Evolutionary conservation across 805 yeast species (phyloP).

Genomic region (Myxozyma neglecta): DNA sequence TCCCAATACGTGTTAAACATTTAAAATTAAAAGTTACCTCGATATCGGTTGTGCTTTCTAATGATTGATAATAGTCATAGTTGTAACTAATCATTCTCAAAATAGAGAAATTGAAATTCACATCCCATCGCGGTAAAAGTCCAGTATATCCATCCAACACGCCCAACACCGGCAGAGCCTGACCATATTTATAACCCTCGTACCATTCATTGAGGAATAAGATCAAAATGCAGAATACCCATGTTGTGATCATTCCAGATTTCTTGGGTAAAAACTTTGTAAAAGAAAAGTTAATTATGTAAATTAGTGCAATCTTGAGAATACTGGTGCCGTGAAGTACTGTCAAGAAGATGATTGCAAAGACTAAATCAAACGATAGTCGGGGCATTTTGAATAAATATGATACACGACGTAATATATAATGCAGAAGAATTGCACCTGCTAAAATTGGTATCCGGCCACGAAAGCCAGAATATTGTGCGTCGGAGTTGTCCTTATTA

Average conservation of each 20-base stretch:
- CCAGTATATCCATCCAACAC: slow-evolving; percentile 65
- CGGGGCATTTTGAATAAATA: slow-evolving; percentile 41
- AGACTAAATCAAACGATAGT: slow-evolving; percentile 65
- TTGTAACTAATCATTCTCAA: slow-evolving; percentile 81
- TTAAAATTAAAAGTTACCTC: slow-evolving; percentile 13
- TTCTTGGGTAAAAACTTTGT: slow-evolving; percentile 39
- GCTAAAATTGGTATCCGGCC: slow-evolving; percentile 67
- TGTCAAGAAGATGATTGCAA: slow-evolving; percentile 66
- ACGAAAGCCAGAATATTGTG: slow-evolving; percentile 84
- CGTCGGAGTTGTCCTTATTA: slow-evolving; percentile 74
- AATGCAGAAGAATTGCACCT: slow-evolving; percentile 58
- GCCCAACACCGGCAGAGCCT: slow-evolving; percentile 45
- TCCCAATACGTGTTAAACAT: background rate
- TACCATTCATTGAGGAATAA: slow-evolving; percentile 74
- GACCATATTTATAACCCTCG: slow-evolving; percentile 54
- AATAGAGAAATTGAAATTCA: slow-evolving; percentile 85
- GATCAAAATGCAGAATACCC: slow-evolving; percentile 79
- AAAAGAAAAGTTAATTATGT: slow-evolving; percentile 54
- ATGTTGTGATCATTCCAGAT: slow-evolving; percentile 44
- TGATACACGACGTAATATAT: slow-evolving; percentile 47
- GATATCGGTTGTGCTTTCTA: slow-evolving; percentile 13
- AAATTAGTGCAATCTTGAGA: slow-evolving; percentile 60
- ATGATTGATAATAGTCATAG: slow-evolving; percentile 55
- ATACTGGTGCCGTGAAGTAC: slow-evolving; percentile 80
- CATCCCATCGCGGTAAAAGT: slow-evolving; percentile 90